Percentiles rank a stretch among this genome's conserved stretches.
Evolutionary conservation across 148 eudicot genomes (phyloP).

Genomic region (Vaccinium vitisidaea): DNA sequence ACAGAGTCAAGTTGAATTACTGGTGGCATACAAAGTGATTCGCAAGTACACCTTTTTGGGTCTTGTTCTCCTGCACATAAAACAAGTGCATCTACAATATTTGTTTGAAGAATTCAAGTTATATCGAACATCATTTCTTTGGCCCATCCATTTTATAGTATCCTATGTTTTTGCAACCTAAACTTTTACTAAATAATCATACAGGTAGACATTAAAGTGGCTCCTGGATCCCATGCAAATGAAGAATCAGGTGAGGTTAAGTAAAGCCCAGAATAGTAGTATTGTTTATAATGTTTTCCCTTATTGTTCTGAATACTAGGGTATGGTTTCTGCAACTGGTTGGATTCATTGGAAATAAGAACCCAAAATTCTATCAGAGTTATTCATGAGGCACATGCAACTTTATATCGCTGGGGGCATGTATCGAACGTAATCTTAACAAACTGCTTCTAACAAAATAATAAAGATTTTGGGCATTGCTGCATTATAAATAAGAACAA

Average conservation of each 20-base stretch:
- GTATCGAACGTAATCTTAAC: neutral
- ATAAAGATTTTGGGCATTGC: neutral
- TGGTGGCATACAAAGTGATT: neutral
- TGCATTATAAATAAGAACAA: neutral
- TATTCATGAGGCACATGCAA: neutral
- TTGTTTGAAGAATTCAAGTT: neutral
- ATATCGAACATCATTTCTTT: neutral
- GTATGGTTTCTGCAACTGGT: neutral
- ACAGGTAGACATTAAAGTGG: slow-evolving; percentile 89
- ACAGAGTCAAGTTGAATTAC: neutral
- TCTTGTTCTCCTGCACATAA: neutral
- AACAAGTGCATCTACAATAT: neutral
- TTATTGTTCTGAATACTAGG: neutral
- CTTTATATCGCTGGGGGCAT: neutral
- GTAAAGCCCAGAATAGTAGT: neutral
- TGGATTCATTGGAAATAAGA: neutral
- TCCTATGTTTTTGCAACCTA: neutral
- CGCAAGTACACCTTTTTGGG: neutral
- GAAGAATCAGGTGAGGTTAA: slow-evolving; percentile 71
- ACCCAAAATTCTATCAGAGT: neutral
- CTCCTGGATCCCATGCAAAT: slow-evolving; percentile 90
- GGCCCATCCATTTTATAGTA: neutral
- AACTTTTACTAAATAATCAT: slow-evolving; percentile 7
- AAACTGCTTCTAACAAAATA: neutral
- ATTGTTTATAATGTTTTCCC: neutral